Conservation (phyloP, 129 eudicot genomes). For the Erigeron canadensis region DNA sequence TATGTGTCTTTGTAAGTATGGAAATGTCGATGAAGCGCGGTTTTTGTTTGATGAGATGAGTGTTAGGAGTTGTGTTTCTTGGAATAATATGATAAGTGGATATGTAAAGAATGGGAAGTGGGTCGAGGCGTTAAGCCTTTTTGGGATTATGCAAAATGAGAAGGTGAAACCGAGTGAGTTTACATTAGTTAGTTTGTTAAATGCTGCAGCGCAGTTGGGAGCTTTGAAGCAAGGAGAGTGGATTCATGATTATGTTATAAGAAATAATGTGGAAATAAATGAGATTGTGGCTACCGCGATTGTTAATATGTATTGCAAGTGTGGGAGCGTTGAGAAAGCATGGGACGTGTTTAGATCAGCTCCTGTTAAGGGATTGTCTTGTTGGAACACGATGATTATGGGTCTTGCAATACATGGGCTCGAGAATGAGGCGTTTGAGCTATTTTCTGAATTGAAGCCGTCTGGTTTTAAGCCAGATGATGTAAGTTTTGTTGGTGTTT, state of each 20-base stretch:
- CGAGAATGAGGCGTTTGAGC: constrained; percentile 40
- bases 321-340: constrained; percentile 59
- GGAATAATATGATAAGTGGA: constrained; percentile 82
- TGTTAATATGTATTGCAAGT: constrained; percentile 70
- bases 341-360: constrained; percentile 36
- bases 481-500: constrained; percentile 55
- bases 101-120: constrained; percentile 58
- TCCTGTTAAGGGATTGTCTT: constrained; percentile 44
- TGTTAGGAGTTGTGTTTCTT: constrained; percentile 46
- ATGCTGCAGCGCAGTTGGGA: constrained; percentile 58
- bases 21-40: constrained; percentile 45
- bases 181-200: constrained; percentile 57
- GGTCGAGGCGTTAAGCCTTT: constrained; percentile 51
- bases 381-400: constrained; percentile 75
- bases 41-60: constrained; percentile 56
- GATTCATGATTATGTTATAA: constrained; percentile 59
- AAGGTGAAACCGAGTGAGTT: constrained; percentile 43
- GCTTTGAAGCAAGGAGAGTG: constrained; percentile 68
- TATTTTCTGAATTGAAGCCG: constrained; percentile 45
- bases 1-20: constrained; percentile 45
- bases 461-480: constrained; percentile 40
- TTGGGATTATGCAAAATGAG: constrained; percentile 50
- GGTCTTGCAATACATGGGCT: constrained; percentile 64
- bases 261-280: constrained; percentile 39
- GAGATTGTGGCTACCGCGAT: constrained; percentile 50